Percentiles rank a stretch among this genome's conserved stretches.
Conservation (phyloP, 2,329 filamentous ascomycete genomes). For the Hirsutella thompsonii region DNA sequence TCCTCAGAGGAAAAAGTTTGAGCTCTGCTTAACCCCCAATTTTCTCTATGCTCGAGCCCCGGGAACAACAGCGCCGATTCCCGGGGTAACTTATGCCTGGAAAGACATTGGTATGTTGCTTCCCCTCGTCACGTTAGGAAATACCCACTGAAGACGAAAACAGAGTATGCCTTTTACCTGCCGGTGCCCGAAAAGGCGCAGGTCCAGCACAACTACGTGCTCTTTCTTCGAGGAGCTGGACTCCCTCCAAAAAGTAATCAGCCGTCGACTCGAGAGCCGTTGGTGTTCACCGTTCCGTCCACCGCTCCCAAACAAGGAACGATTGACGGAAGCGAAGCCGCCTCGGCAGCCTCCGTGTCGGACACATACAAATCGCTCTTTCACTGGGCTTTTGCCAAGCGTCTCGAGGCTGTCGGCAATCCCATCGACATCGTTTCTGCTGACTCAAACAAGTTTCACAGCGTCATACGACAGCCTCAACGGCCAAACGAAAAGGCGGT, state of each 20-base stretch:
- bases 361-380: slow-evolving; percentile 47
- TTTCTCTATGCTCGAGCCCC: slow-evolving; percentile 45
- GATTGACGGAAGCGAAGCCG: slow-evolving; percentile 36
- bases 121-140: background rate
- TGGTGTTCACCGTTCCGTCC: slow-evolving; percentile 51
- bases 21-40: slow-evolving; percentile 46
- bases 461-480: slow-evolving; percentile 41
- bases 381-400: slow-evolving; percentile 44
- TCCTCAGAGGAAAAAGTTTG: slow-evolving; percentile 56
- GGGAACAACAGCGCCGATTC: slow-evolving; percentile 35
- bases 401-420: slow-evolving; percentile 36
- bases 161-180: slow-evolving; percentile 50
- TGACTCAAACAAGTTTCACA: slow-evolving; percentile 44
- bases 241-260: slow-evolving; percentile 34
- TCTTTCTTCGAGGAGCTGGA: slow-evolving; percentile 44
- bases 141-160: slow-evolving; percentile 4
- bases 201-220: slow-evolving; percentile 51
- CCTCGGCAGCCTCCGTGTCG: slow-evolving; percentile 37
- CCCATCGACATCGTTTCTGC: slow-evolving; percentile 34
- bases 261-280: slow-evolving; percentile 33
- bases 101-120: slow-evolving; percentile 42
- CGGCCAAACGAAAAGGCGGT: slow-evolving; percentile 50
- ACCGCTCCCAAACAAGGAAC: slow-evolving; percentile 47
- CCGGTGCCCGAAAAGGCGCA: slow-evolving; percentile 54
- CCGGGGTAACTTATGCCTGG: slow-evolving; percentile 46